These are phyloP conservation scores for Ascodesmis nigricans DNA, from an alignment of 495 filamentous ascomycete species.

Conservation along the genomic window DNA sequence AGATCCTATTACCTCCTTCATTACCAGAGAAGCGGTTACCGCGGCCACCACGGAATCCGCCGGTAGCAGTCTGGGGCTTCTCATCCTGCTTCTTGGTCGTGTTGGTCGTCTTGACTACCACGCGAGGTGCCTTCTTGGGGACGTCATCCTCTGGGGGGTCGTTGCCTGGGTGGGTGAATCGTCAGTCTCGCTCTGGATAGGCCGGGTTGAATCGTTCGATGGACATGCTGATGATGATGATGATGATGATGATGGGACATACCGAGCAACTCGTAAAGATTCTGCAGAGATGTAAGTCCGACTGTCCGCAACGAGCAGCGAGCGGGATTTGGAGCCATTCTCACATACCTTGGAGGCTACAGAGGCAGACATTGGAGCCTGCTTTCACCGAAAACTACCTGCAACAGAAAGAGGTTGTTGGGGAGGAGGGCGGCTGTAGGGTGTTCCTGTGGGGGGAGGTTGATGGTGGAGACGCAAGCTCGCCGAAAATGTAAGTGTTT, in stretches of 20 bases:
- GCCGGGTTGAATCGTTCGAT: slow-evolving; percentile 4
- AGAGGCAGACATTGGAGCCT: slow-evolving; percentile 30
- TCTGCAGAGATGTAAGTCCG: slow-evolving; percentile 38
- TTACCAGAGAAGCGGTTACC: slow-evolving; percentile 42
- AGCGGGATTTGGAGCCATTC: slow-evolving; percentile 21
- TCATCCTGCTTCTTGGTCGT: slow-evolving; percentile 76
- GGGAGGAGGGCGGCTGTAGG: slow-evolving; percentile 6
- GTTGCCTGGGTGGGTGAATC: slow-evolving; percentile 49
- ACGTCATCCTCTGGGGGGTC: slow-evolving; percentile 72
- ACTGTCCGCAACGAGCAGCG: too few relatives aligned
- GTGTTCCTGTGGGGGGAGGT: slow-evolving; percentile 10
- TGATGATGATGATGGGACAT: slow-evolving; percentile 24
- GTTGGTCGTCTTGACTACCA: slow-evolving; percentile 65
- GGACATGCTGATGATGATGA: slow-evolving; percentile 8
- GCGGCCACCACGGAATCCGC: slow-evolving; percentile 24
- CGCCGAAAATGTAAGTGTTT: slow-evolving; percentile 12
- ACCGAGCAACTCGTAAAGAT: slow-evolving; percentile 80
- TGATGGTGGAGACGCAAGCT: slow-evolving; percentile 6
- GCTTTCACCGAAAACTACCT: slow-evolving; percentile 19
- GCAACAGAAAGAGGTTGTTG: too few relatives aligned
- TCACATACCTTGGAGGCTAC: slow-evolving; percentile 38
- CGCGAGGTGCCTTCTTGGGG: slow-evolving; percentile 50
- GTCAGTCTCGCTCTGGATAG: slow-evolving; percentile 17
- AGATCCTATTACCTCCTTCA: slow-evolving; percentile 86
- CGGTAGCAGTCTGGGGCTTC: slow-evolving; percentile 30